Conservation (phyloP, 768 basidiomycete genomes). For the Albatrellus ellisii region DNA sequence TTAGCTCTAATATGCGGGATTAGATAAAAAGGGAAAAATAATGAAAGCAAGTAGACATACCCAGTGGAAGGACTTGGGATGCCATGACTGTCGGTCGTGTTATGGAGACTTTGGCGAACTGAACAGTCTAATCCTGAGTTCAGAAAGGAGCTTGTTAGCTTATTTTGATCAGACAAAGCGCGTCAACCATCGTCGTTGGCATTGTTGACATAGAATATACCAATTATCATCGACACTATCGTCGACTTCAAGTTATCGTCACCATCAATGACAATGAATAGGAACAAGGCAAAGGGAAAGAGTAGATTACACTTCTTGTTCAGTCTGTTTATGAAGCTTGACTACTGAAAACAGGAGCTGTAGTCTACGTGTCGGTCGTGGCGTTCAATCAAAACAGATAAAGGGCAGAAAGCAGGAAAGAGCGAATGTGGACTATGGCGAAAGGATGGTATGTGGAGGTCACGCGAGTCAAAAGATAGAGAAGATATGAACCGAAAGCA, state of each 20-base stretch:
- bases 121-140: not conserved
- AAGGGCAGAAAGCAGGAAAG: constrained; percentile 2
- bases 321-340: constrained; percentile 4
- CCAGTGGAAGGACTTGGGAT: constrained; percentile 88
- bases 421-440: constrained; percentile 4
- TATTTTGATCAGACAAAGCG: not conserved
- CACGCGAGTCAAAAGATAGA: constrained; percentile 11
- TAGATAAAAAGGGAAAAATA: not conserved
- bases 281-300: not conserved
- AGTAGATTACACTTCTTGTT: constrained; percentile 8
- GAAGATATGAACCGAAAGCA: constrained; percentile 4
- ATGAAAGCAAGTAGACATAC: constrained; percentile 24
- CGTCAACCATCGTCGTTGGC: too few species aligned
- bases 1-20: constrained; percentile 50
- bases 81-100: constrained; percentile 42
- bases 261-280: too few species aligned
- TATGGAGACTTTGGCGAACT: not conserved
- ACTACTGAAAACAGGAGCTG: constrained; percentile 7
- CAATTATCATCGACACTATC: too few species aligned
- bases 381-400: constrained; percentile 6
- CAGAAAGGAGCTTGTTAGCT: not conserved
- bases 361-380: constrained; percentile 12
- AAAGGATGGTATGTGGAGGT: constrained; percentile 6
- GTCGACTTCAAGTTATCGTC: too few species aligned
- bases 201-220: too few species aligned